These are phyloP conservation scores for Cunninghamia lanceolata DNA, from an alignment of 75 land plant species.

Conservation along the genomic window DNA sequence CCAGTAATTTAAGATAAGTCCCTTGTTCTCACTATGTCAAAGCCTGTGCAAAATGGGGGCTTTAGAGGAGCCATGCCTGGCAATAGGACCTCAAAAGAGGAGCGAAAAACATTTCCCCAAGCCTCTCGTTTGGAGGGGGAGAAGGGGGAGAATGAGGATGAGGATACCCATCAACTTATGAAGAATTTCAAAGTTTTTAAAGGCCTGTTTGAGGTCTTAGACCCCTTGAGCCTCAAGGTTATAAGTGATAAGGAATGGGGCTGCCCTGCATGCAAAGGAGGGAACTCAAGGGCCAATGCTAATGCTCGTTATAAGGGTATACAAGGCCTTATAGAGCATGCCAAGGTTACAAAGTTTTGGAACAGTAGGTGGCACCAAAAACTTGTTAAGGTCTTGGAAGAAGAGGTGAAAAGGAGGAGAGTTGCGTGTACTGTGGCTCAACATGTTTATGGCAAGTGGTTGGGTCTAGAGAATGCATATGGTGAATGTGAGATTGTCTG, in stretches of 20 bases:
- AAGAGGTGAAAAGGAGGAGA: constrained; percentile 24
- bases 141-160: constrained; percentile 12
- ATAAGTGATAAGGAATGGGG: constrained; percentile 32
- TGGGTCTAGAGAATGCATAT: constrained; percentile 14
- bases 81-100: background rate
- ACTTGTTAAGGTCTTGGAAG: constrained; percentile 27
- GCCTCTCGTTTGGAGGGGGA: constrained; percentile 1
- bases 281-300: constrained; percentile 12
- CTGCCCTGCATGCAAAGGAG: constrained; percentile 46
- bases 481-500: constrained; percentile 24
- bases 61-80: background rate
- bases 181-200: constrained; percentile 30
- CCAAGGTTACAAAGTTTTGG: constrained; percentile 19
- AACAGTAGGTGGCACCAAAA: constrained; percentile 26
- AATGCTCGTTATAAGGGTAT: constrained; percentile 31
- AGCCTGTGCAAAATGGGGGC: background rate
- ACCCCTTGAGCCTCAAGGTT: constrained; percentile 14
- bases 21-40: background rate
- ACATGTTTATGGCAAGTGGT: constrained; percentile 36
- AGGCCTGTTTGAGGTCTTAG: constrained; percentile 25
- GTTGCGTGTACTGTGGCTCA: constrained; percentile 6
- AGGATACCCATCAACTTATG: constrained; percentile 20
- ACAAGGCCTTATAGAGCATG: constrained; percentile 29
- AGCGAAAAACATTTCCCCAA: background rate
- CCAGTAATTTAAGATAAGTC: background rate